Conservation (phyloP, 345 rosid genomes). For the Draba incana region DNA sequence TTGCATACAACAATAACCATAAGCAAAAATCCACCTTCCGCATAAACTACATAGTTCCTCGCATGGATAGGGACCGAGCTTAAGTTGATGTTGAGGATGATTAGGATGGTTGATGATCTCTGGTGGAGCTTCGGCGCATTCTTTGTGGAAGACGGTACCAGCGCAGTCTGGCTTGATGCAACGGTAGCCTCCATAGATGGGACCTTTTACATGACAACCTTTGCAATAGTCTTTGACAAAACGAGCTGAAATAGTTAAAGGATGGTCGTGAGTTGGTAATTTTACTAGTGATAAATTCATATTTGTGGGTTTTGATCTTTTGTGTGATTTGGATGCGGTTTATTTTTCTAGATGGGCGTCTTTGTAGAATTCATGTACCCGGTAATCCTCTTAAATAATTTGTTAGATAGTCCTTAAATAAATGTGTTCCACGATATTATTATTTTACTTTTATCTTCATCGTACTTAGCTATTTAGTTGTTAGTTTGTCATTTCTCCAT, state of each 20-base stretch:
- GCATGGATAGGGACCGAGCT: background rate
- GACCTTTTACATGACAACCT: background rate
- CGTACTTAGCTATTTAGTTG: too few species aligned
- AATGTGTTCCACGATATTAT: background rate
- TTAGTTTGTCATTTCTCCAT: too few species aligned
- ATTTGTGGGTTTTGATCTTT: background rate
- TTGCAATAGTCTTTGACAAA: background rate
- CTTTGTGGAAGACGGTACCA: conserved; percentile 4
- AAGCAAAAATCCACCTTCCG: background rate
- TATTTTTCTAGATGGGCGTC: too few species aligned
- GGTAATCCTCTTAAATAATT: too few species aligned
- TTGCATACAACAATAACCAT: background rate
- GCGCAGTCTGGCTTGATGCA: background rate
- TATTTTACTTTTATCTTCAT: too few species aligned
- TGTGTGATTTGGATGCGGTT: too few species aligned
- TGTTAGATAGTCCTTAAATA: too few species aligned
- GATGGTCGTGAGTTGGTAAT: background rate
- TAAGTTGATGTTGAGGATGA: conserved; percentile 22
- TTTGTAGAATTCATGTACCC: too few species aligned
- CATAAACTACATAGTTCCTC: background rate
- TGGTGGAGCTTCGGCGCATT: conserved; percentile 15
- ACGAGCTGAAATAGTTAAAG: conserved; percentile 5
- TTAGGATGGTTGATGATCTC: background rate
- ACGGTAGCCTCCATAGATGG: conserved; percentile 16
- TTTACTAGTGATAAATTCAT: background rate